Evolutionary conservation across 164 flowering plant genomes (phyloP), one percentile per base, ranked within the genome.

Genomic region (Taxillus chinensis): DNA sequence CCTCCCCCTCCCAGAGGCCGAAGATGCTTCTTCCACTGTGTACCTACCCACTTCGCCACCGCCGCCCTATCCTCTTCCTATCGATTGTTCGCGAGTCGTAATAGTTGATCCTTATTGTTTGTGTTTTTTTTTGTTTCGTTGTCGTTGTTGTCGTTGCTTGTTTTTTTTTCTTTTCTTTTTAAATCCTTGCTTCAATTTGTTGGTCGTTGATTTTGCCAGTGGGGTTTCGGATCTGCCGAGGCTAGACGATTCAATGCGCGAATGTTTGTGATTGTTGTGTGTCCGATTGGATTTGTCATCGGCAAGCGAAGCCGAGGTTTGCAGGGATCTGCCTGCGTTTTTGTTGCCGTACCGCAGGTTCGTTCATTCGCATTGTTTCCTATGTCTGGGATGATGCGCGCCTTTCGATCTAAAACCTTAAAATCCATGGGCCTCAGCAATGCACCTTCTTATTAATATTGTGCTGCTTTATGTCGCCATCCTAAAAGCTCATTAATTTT

Each of bases 241-340:
- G 64, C 56, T 45, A 54, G 62, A 39, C 40, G 43, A 59, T 66
- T 66, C 66, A 62, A 63, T 49, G 62, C 55, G 67, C 66, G 69
- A 71, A 64, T 72, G 79, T 63, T 68, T 53, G 48, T 70, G 56
- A 62, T 39, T 67, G 63, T 15, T 62, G 48, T 41, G 67, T 16
- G 61, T 45, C 42, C 59, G 41, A 67, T 37, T 39, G 61, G 41
- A n/a, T 10, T 57, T 56, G 39, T 45, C 49, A 17, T 68, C 66
- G 60, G 71, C 76, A 70, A 73, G 77, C 80, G 83, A 73, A 71
- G 75, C 75, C 58, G 59, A 55, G 67, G 50, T 64, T 68, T 63
- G 12, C 64, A 55, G 55, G 58, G 75, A 75, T 74, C 74, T 68
- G 63, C 58, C 74, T 71, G 46, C 77, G 13, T 50, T 67, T 55